Evolutionary conservation across 345 rosid species (phyloP), one percentile per base, ranked within the genome.

Genomic region (Orychophragmus violaceus): DNA sequence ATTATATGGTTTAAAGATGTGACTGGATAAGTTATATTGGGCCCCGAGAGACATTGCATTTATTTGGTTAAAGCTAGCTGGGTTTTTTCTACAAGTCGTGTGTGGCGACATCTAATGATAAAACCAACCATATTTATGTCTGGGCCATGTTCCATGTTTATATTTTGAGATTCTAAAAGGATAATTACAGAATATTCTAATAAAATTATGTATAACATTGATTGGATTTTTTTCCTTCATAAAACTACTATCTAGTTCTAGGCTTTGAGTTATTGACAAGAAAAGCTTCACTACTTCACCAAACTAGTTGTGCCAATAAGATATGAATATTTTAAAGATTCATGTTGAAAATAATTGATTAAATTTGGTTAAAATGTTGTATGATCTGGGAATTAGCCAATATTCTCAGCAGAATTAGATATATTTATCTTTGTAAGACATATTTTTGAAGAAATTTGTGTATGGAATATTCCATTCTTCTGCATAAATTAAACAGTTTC

Each of bases 31-130:
- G 1, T 11, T 57, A 21, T 12, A 8, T 64, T 36, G 65, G 76
- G 70, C 3, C 75, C 59, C 46, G 8, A 56, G 65, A 27, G 44
- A 71, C 59, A 63, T 18, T 54, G 21, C 51, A 64, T 45, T 71
- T 33, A 63, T 42, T n/a, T 25, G 48, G 28, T 17, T 6, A 13
- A 55, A 10, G 32, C 57, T 55, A 63, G 16, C 9, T 63, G 41
- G 69, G 58, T 5, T 54, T 48, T 19, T n/a, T 45, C 50, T 63
- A 35, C 17, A 25, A 55, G 50, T 29, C 37, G 17, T 51, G 67
- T 37, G 63, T 71, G 69, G 29, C 39, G 44, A 62, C 64, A 52
- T 61, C 66, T 1, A 61, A 52, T 61, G 27, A 19, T 41, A 12
- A 2, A 28, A 61, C 46, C 54, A 27, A 51, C 61, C 59, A 2